Percentiles rank a stretch among this genome's conserved stretches.
These are phyloP conservation scores for Saccharomycopsis fodiens DNA, from an alignment of 805 yeast species.

Conservation along the genomic window DNA sequence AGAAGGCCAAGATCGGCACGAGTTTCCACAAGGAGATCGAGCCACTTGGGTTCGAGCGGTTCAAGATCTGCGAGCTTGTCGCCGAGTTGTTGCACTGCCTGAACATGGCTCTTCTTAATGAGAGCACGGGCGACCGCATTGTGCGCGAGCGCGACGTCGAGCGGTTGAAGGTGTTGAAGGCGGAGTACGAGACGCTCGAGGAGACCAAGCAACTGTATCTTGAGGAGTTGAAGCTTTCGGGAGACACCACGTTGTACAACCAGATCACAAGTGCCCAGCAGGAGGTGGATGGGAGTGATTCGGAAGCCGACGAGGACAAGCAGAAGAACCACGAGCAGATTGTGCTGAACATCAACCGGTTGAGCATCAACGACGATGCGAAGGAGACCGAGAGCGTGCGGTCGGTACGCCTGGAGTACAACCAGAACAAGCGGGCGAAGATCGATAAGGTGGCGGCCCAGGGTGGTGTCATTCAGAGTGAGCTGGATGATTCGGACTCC, in stretches of 20 bases:
- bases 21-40: conserved; percentile 48
- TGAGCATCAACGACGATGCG: conserved; percentile 18
- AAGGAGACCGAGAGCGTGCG: conserved; percentile 10
- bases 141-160: conserved; percentile 62
- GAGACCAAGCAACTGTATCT: conserved; percentile 17
- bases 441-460: conserved; percentile 7
- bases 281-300: neutral
- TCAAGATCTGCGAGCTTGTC: conserved; percentile 82
- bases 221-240: conserved; percentile 10
- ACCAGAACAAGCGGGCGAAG: conserved; percentile 22
- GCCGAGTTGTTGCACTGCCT: conserved; percentile 96
- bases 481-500: conserved; percentile 16
- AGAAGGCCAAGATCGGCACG: conserved; percentile 30
- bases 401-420: conserved; percentile 22
- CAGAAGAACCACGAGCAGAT: conserved; percentile 1
- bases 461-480: conserved; percentile 11
- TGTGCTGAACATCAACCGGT: conserved; percentile 16
- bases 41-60: conserved; percentile 85
- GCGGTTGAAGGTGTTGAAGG: conserved; percentile 41
- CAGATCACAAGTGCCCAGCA: conserved; percentile 2
- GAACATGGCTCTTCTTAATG: conserved; percentile 89
- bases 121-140: conserved; percentile 60
- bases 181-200: conserved; percentile 22
- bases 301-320: conserved; percentile 6
- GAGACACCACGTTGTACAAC: conserved; percentile 12